These are phyloP conservation scores for Tranzscheliella williamsii DNA, from an alignment of 1,284 basidiomycete genomes.

Conservation along the genomic window DNA sequence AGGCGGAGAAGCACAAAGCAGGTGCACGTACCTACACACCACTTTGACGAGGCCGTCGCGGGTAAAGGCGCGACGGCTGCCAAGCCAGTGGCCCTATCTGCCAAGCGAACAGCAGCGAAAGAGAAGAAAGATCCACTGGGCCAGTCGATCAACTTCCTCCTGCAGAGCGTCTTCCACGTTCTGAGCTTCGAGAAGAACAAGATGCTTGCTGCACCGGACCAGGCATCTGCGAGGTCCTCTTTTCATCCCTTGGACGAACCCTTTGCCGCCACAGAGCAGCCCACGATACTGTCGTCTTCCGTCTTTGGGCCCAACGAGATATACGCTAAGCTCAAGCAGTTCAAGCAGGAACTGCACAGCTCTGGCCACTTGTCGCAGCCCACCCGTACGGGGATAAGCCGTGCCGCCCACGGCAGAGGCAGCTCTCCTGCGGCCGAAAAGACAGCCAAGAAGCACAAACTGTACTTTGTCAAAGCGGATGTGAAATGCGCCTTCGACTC, in stretches of 20 bases:
- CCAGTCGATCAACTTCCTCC: slow-evolving; percentile 80
- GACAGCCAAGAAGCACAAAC: slow-evolving; percentile 5
- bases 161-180: slow-evolving; percentile 68
- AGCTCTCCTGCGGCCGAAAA: no score
- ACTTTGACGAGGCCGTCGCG: neutral
- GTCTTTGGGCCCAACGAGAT: slow-evolving; percentile 63
- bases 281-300: slow-evolving; percentile 31
- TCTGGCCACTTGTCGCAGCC: slow-evolving; percentile 1
- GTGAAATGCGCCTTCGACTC: slow-evolving; percentile 95
- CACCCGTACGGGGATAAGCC: no score
- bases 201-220: neutral
- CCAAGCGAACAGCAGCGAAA: neutral
- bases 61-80: neutral
- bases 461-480: slow-evolving; percentile 95
- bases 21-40: slow-evolving; percentile 10
- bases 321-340: slow-evolving; percentile 20
- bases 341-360: slow-evolving; percentile 9
- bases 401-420: neutral
- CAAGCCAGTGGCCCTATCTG: neutral
- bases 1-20: slow-evolving; percentile 66
- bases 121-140: slow-evolving; percentile 24
- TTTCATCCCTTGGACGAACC: no score
- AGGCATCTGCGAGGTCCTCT: slow-evolving; percentile 1
- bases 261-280: neutral
- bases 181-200: slow-evolving; percentile 46